Percentiles rank a stretch among this genome's conserved stretches.
Conservation (phyloP, 257 asterid genomes). For the Catharanthus roseus region DNA sequence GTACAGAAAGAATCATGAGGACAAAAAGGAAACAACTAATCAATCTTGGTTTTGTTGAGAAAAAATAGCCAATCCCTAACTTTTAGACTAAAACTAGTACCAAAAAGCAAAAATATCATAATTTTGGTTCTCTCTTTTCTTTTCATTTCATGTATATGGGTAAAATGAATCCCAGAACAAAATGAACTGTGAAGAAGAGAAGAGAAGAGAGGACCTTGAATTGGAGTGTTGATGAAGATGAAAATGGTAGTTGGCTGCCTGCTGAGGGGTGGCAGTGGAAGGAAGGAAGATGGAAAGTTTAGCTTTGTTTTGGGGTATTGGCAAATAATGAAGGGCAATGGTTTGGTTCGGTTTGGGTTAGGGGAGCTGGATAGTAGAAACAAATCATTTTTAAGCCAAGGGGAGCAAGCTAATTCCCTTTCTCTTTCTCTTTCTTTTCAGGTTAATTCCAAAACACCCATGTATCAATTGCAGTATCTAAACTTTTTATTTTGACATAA, state of each 20-base stretch:
- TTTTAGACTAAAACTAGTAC: too few species aligned
- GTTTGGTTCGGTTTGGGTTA: slow-evolving; percentile 51
- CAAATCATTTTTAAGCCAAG: too few species aligned
- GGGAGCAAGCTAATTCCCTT: too few species aligned
- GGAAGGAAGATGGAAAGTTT: neutral
- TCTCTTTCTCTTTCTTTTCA: neutral
- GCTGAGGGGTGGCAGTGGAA: neutral
- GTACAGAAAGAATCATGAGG: too few species aligned
- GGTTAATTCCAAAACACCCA: too few species aligned
- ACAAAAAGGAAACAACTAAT: neutral
- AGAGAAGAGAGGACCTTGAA: neutral
- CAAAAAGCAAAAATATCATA: too few species aligned
- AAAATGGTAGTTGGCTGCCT: neutral
- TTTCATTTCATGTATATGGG: too few species aligned
- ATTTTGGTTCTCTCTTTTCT: neutral
- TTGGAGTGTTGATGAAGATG: neutral
- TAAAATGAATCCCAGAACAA: too few species aligned
- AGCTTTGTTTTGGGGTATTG: neutral
- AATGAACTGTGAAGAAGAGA: neutral
- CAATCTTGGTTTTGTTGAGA: slow-evolving; percentile 5
- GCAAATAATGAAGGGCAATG: slow-evolving; percentile 8
- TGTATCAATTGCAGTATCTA: too few species aligned
- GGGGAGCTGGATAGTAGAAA: slow-evolving; percentile 23
- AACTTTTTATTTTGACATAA: too few species aligned
- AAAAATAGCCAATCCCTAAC: neutral